Evolutionary conservation across 495 filamentous ascomycete species (phyloP), one percentile per base, ranked within the genome.

Genomic region (Oidiodendron maius): DNA sequence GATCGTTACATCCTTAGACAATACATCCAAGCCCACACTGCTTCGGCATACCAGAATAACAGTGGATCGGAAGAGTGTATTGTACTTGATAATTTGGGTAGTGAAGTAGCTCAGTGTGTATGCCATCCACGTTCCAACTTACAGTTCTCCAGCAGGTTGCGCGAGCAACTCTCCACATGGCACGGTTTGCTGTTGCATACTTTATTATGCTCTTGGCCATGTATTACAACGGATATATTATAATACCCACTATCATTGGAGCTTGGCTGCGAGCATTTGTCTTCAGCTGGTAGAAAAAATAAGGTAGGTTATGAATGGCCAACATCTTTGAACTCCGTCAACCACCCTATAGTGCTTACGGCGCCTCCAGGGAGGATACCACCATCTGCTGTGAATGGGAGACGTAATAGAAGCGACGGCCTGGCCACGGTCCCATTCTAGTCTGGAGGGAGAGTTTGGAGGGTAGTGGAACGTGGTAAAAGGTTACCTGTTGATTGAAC

Each of bases 121-220:
- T 28, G 11, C 25, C 35, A 38, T 13, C 16, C 9, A 38, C 35
- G 13, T 71, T 76, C 44, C 68, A 77, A 3, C 81, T 77, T 0
- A 73, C 59, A 3, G 23, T 76, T 1, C 47, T 70, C 12, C 77
- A 87, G 58, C 84, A 88, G 51, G 57, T 67, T 3, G 55, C 84
- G n/a, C 76, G 84, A 2, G 77, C 82, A 0, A 28, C 74, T 24
- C 50, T 90, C 20, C 79, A 87, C 55, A 81, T 77, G 68, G 5
- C 77, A 16, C 83, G 86, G 52, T 86, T 88, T 57, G 80, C 76
- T 0, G 73, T 83, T 3, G 83, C 82, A 13, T 89, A 87, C 57
- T 76, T 86, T 56, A 62, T 87, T 46, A 86, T 87, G 82, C 60
- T 89, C 45, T 63, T 77, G n/a, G 56, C 56, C 12, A 69, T 69